Conservation (phyloP, 306 rosid genomes). For the Cicer cuneatum region DNA sequence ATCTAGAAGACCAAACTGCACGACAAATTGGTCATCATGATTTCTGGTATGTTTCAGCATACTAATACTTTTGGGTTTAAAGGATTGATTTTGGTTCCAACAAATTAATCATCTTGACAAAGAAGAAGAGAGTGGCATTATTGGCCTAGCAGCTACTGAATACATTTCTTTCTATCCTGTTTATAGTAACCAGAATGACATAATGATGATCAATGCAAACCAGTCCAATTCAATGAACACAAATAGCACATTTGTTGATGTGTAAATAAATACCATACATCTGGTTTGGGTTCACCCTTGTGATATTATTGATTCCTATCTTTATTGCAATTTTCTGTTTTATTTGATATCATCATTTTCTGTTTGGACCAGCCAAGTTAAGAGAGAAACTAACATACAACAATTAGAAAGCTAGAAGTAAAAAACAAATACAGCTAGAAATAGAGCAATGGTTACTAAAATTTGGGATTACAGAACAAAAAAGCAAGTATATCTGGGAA, state of each 20-base stretch:
- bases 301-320: neutral
- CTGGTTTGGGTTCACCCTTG: neutral
- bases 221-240: conserved; percentile 5
- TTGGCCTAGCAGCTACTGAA: conserved; percentile 25
- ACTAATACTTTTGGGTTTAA: neutral
- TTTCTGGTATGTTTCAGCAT: neutral
- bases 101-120: conserved; percentile 25
- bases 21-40: neutral
- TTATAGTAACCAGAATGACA: neutral
- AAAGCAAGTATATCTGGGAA: neutral
- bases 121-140: neutral
- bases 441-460: neutral
- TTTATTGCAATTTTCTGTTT: neutral
- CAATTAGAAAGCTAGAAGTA: conserved; percentile 7
- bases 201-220: conserved; percentile 1
- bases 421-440: neutral
- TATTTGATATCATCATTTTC: neutral
- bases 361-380: neutral
- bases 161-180: neutral
- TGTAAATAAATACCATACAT: too few species aligned
- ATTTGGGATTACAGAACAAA: neutral
- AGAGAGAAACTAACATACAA: neutral
- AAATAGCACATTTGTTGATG: too few species aligned
- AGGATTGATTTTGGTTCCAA: neutral
- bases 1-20: neutral